Conservation (phyloP, 2,329 filamentous ascomycete genomes). For the Domatiomyces catenatus region DNA sequence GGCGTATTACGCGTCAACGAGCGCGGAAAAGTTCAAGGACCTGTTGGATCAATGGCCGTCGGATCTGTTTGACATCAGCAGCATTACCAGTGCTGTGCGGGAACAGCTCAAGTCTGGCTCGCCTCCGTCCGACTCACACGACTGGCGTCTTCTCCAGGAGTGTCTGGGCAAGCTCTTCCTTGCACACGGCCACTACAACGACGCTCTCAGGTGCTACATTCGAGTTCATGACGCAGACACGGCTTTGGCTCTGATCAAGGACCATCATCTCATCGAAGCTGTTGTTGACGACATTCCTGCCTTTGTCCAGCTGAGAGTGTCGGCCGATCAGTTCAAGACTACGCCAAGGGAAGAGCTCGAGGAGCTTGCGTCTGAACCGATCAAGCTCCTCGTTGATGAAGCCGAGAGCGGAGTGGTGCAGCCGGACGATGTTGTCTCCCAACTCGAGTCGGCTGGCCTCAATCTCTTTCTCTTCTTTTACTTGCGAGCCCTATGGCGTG, state of each 20-base stretch:
- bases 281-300: slow-evolving; percentile 79
- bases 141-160: slow-evolving; percentile 84
- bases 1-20: slow-evolving; percentile 68
- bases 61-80: slow-evolving; percentile 66
- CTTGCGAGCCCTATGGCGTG: slow-evolving; percentile 69
- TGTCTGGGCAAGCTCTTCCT: slow-evolving; percentile 73
- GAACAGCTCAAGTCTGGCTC: slow-evolving; percentile 65
- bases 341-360: slow-evolving; percentile 59
- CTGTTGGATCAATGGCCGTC: slow-evolving; percentile 71
- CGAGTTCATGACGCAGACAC: slow-evolving; percentile 81
- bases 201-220: slow-evolving; percentile 81
- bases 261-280: slow-evolving; percentile 78
- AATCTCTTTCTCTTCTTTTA: slow-evolving; percentile 83
- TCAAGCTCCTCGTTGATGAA: slow-evolving; percentile 76
- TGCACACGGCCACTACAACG: slow-evolving; percentile 61
- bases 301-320: slow-evolving; percentile 75
- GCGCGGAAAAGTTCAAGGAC: slow-evolving; percentile 60
- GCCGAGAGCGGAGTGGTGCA: slow-evolving; percentile 75
- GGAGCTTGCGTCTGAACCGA: slow-evolving; percentile 65
- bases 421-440: slow-evolving; percentile 60
- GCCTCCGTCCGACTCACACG: slow-evolving; percentile 54
- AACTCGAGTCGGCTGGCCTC: slow-evolving; percentile 53
- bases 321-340: slow-evolving; percentile 49
- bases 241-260: slow-evolving; percentile 69
- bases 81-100: slow-evolving; percentile 63